phyloP scores from a whole-genome alignment of 805 yeast genomes.

The Pichia paraexigua region DNA sequence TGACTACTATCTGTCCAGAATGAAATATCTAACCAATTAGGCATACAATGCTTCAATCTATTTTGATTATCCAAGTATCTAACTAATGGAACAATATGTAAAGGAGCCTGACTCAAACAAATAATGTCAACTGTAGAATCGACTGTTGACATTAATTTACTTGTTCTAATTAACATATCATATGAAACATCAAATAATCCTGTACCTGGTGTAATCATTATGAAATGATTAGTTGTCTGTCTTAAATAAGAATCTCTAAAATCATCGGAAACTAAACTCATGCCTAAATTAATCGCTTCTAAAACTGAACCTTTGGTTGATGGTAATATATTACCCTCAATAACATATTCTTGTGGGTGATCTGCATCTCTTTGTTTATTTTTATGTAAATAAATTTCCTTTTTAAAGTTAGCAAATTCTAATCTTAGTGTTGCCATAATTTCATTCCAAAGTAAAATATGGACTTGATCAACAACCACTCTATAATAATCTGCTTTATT shows the following conservation, averaged over 20 bases:
- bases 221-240: conserved; percentile 85
- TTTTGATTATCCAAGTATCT: conserved; percentile 51
- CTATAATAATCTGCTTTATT: conserved; percentile 75
- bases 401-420: conserved; percentile 77
- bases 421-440: conserved; percentile 81
- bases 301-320: conserved; percentile 83
- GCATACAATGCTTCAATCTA: conserved; percentile 64
- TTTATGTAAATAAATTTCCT: conserved; percentile 54
- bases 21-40: conserved; percentile 93
- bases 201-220: conserved; percentile 84
- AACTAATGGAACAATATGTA: conserved; percentile 86
- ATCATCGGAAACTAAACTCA: conserved; percentile 67
- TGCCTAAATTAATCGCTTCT: conserved; percentile 80
- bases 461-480: conserved; percentile 92
- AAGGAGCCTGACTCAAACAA: conserved; percentile 83
- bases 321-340: conserved; percentile 66
- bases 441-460: conserved; percentile 80
- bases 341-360: conserved; percentile 28
- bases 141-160: conserved; percentile 62
- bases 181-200: conserved; percentile 91
- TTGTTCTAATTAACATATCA: conserved; percentile 63
- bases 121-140: conserved; percentile 86
- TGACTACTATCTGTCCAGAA: conserved; percentile 64
- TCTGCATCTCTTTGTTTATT: conserved; percentile 29
- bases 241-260: conserved; percentile 79